phyloP scores from a whole-genome alignment of 1,139 yeast genomes.

The Debaryomyces fabryi region DNA sequence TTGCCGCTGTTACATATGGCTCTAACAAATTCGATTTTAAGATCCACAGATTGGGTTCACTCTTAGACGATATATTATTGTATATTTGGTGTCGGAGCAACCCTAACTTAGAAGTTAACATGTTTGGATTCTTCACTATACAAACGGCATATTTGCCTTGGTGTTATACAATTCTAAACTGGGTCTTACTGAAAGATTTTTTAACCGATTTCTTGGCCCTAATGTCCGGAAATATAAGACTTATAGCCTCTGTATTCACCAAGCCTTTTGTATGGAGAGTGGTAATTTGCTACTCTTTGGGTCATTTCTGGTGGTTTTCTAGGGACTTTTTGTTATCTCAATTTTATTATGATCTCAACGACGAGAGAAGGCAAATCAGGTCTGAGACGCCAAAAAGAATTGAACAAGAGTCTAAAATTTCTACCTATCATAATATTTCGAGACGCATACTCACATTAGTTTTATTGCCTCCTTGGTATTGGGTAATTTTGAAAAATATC shows the following conservation, averaged over 20 bases:
- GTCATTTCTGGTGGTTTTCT: conserved; percentile 46
- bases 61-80: conserved; percentile 29
- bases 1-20: conserved; percentile 20
- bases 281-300: conserved; percentile 26
- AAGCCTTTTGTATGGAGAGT: conserved; percentile 22
- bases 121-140: conserved; percentile 32
- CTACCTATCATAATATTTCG: conserved; percentile 17
- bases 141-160: conserved; percentile 31
- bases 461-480: conserved; percentile 47
- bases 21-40: conserved; percentile 19
- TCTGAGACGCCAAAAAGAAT: conserved; percentile 17
- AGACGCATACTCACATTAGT: conserved; percentile 15
- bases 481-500: conserved; percentile 24
- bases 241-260: conserved; percentile 11
- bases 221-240: conserved; percentile 14
- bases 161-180: conserved; percentile 22
- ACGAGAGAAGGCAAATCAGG: conserved; percentile 17
- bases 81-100: conserved; percentile 34
- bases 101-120: conserved; percentile 28
- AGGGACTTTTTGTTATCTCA: conserved; percentile 25
- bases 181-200: conserved; percentile 18
- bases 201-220: conserved; percentile 11
- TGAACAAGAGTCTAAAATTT: conserved; percentile 14
- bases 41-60: conserved; percentile 24
- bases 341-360: conserved; percentile 24